Evolutionary conservation across 371 early-diverging fungal species (phyloP).

Genomic region (Mycotypha africana): DNA sequence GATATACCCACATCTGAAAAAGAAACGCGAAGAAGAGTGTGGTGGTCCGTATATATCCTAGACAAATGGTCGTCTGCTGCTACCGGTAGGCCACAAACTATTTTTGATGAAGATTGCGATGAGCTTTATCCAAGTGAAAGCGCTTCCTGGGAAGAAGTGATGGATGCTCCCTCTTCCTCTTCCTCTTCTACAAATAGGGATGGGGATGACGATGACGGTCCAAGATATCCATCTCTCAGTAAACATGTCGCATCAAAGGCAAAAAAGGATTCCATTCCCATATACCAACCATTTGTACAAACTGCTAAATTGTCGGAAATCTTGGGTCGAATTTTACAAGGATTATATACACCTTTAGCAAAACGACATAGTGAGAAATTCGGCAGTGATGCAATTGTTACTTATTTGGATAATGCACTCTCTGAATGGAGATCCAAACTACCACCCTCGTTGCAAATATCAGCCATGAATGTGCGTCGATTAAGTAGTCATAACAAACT

Average conservation of each 20-base stretch:
- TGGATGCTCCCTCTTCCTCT: constrained; percentile 30
- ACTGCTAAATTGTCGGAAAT: constrained; percentile 41
- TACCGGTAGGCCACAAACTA: constrained; percentile 48
- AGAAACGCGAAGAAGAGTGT: constrained; percentile 55
- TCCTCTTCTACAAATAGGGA: neutral
- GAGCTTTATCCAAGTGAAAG: constrained; percentile 35
- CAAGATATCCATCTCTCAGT: constrained; percentile 36
- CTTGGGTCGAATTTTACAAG: constrained; percentile 38
- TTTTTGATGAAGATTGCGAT: constrained; percentile 49
- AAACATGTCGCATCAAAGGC: constrained; percentile 24
- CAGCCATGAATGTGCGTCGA: constrained; percentile 21
- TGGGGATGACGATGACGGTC: constrained; percentile 7
- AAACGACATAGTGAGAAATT: constrained; percentile 40
- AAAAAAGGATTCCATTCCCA: constrained; percentile 29
- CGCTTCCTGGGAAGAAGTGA: constrained; percentile 39
- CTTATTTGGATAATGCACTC: constrained; percentile 33
- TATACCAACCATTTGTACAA: constrained; percentile 47
- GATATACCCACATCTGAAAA: constrained; percentile 49
- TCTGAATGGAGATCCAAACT: constrained; percentile 38
- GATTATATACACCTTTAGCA: constrained; percentile 43
- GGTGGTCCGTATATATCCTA: constrained; percentile 62
- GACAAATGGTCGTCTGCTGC: constrained; percentile 53
- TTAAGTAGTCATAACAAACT: constrained; percentile 24
- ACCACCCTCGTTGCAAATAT: constrained; percentile 37
- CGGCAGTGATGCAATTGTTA: constrained; percentile 44